A percentile compares a stretch with the other conserved stretches of the same genome.
These are phyloP conservation scores for Lentinula detonsa DNA, from an alignment of 768 basidiomycete genomes.

Conservation along the genomic window DNA sequence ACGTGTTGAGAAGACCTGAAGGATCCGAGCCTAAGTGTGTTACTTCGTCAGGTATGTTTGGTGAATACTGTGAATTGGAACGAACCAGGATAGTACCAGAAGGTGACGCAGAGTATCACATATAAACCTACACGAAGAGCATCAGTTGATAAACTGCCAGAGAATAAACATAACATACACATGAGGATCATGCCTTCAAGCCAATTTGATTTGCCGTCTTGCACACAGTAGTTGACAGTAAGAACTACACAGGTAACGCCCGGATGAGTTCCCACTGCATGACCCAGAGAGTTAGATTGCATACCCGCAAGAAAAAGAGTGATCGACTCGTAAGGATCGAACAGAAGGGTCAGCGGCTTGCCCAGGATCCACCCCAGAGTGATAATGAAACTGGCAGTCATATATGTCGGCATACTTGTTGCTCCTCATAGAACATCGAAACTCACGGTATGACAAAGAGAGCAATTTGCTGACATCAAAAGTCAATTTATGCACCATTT, in stretches of 20 bases:
- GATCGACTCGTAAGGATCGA: constrained; percentile 86
- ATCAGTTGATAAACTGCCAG: constrained; percentile 1
- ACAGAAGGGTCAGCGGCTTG: constrained; percentile 75
- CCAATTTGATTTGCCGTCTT: constrained; percentile 83
- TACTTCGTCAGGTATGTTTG: neutral
- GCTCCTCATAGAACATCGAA: neutral
- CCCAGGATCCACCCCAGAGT: constrained; percentile 75
- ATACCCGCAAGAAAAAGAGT: constrained; percentile 42
- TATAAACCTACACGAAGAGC: constrained; percentile 44
- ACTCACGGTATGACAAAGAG: constrained; percentile 80
- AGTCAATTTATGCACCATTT: neutral
- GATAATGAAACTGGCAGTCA: constrained; percentile 54
- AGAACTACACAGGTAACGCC: constrained; percentile 39
- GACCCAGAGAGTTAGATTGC: constrained; percentile 2
- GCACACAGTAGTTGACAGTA: constrained; percentile 76
- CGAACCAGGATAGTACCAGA: constrained; percentile 54
- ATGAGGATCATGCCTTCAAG: constrained; percentile 73
- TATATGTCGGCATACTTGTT: neutral
- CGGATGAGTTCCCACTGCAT: neutral
- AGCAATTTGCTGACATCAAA: constrained; percentile 59
- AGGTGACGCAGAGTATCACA: constrained; percentile 62
- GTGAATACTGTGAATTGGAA: neutral
- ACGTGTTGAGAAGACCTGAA: constrained; percentile 20
- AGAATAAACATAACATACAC: constrained; percentile 33
- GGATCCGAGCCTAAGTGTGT: constrained; percentile 20